Evolutionary conservation across 768 basidiomycete genomes (phyloP), one percentile per base, ranked within the genome.

Genomic region (Lentinula detonsa): DNA sequence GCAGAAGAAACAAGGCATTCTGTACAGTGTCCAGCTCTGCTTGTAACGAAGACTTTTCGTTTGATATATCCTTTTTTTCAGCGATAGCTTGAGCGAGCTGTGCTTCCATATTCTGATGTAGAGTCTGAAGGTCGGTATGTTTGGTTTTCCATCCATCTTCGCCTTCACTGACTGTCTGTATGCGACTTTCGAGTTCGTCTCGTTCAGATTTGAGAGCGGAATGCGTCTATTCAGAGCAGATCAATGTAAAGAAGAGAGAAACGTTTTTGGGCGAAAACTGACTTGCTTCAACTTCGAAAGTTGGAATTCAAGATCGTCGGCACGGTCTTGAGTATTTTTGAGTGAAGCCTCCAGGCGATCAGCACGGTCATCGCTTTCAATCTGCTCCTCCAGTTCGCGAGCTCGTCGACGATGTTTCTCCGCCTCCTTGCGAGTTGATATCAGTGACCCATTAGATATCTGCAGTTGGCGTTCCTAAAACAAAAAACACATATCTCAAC

Each of bases 221-320:
- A 66, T 87, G 80, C 6, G 77, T 72, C 91, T 93, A 11, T 10
- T 9, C n/a, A 16, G 15, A 52, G n/a, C 11, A 39, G 10, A 42
- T 28, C 18, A 51, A 52, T 11, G 18, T n/a, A 40, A 15, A 34
- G 51, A 28, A 48, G 28, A 31, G 28, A 28, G 28, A 16, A 34
- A 57, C 3, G 37, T 8, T 8, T 39, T 39, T 39, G 50, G 2
- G 6, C 4, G 21, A 55, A 15, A 39, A 62, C 76, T 53, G 63
- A 86, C 91, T 83, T 93, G 91, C 67, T 86, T 90, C 43, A 88
- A 74, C 68, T 88, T 91, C 11, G 87, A 85, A 18, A 94, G 75
- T 67, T 90, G 90, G 66, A 91, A 89, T 66, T 93, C 91, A 8
- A 93, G 80, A 68, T 92, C 90, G 62, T 90, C 91, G 4, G 88